These are phyloP conservation scores for Pyrus pyrifolia DNA, from an alignment of 306 rosid genomes.

Conservation along the genomic window DNA sequence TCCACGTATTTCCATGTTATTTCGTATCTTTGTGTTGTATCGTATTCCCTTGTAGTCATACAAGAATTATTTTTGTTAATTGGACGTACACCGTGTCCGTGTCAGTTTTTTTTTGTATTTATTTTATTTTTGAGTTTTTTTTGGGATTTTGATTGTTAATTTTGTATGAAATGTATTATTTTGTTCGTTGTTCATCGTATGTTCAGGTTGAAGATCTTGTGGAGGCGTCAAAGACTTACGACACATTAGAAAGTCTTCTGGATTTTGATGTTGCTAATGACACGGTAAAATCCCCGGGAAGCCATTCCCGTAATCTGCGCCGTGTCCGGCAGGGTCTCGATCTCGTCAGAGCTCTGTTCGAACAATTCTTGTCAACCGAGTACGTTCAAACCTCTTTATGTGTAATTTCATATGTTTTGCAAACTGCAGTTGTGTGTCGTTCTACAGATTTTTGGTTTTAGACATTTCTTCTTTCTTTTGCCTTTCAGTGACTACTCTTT, in stretches of 20 bases:
- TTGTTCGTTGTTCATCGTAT: neutral
- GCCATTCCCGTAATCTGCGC: slow-evolving; percentile 78
- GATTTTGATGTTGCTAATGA: slow-evolving; percentile 51
- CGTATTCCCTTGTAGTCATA: no score
- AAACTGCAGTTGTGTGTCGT: neutral
- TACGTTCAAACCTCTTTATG: slow-evolving; percentile 23
- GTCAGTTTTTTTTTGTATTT: no score
- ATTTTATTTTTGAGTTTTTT: no score
- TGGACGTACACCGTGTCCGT: no score
- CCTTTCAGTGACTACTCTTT: slow-evolving; percentile 49
- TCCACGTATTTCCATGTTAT: neutral
- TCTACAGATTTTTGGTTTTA: neutral
- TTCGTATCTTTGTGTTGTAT: no score
- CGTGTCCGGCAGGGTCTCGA: slow-evolving; percentile 95
- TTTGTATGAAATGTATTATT: neutral
- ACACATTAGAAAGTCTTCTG: slow-evolving; percentile 41
- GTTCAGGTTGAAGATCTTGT: slow-evolving; percentile 55
- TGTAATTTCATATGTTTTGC: neutral
- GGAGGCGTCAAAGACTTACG: slow-evolving; percentile 61
- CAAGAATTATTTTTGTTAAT: no score
- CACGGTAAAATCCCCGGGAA: slow-evolving; percentile 65
- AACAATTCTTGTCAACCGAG: slow-evolving; percentile 53
- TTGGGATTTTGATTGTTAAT: neutral
- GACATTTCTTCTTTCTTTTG: neutral
- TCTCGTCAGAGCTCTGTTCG: slow-evolving; percentile 80